Evolutionary conservation across 1,284 basidiomycete genomes (phyloP).

Genomic region (Rhodotorula sp.): DNA sequence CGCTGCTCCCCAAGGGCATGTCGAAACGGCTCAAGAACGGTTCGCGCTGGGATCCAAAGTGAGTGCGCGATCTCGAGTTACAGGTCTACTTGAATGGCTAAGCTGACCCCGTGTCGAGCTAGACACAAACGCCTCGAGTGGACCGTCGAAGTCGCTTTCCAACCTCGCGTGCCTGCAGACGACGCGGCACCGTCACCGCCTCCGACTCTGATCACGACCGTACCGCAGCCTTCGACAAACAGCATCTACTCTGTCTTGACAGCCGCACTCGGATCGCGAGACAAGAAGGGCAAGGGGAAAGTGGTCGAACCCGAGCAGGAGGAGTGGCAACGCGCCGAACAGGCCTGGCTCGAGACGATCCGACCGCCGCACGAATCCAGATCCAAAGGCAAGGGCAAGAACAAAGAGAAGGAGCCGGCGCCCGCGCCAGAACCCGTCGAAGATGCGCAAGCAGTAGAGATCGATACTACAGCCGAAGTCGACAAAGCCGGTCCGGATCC

Average conservation of each 20-base stretch:
- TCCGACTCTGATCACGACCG: conserved; percentile 8
- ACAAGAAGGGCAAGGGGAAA: conserved; percentile 37
- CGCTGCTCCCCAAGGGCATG: conserved; percentile 39
- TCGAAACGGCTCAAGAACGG: conserved; percentile 30
- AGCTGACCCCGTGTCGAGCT: neutral
- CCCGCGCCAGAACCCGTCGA: too few relatives aligned
- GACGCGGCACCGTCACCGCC: neutral
- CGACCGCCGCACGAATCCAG: neutral
- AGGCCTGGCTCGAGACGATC: conserved; percentile 25
- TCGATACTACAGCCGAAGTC: neutral
- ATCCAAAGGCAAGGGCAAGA: neutral
- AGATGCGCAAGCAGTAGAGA: neutral
- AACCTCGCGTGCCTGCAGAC: conserved; percentile 14
- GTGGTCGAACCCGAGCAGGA: conserved; percentile 22
- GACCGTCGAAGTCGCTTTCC: conserved; percentile 33
- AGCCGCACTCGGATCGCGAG: conserved; percentile 8
- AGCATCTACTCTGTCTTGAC: conserved; percentile 12
- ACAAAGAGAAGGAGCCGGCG: neutral
- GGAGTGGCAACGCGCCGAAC: conserved; percentile 12
- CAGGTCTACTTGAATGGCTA: rapidly evolving
- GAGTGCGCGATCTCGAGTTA: neutral
- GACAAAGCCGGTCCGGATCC: neutral
- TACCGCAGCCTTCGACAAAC: conserved; percentile 14
- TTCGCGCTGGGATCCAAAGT: conserved; percentile 39
- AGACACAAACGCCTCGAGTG: conserved; percentile 35